Percentiles rank a stretch among this genome's conserved stretches.
These are phyloP conservation scores for Poterioochromonas sp. DNA, from an alignment of 352 stramenopile genomes.

Conservation along the genomic window DNA sequence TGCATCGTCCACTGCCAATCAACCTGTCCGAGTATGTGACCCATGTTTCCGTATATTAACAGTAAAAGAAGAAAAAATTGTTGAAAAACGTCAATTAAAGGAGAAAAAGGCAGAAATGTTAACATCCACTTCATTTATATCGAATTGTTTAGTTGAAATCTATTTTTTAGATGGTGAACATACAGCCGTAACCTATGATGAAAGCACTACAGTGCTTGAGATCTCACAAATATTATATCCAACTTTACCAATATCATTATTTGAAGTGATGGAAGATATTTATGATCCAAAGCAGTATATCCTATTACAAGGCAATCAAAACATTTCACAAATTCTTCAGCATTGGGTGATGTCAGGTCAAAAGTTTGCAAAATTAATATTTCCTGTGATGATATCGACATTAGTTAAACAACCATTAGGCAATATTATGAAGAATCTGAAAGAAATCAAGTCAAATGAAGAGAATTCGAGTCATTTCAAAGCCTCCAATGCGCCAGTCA, in stretches of 20 bases:
- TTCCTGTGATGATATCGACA: not conserved
- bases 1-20: not conserved
- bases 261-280: not conserved
- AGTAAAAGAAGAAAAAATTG: not conserved
- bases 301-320: not conserved
- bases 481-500: too few relatives aligned
- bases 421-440: too few relatives aligned
- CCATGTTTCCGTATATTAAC: not conserved
- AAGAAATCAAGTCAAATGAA: too few relatives aligned
- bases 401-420: not conserved
- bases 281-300: not conserved
- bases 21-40: not conserved
- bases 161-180: constrained; percentile 5
- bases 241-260: not conserved
- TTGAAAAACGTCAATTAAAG: not conserved
- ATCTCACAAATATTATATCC: not conserved
- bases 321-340: not conserved
- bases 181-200: not conserved
- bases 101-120: not conserved
- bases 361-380: not conserved
- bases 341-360: not conserved
- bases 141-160: not conserved
- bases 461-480: too few relatives aligned
- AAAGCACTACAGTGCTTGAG: not conserved
- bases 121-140: not conserved